Evolutionary conservation across 176 grass and related monocot species (phyloP).

Genomic region (Lolium rigidum): DNA sequence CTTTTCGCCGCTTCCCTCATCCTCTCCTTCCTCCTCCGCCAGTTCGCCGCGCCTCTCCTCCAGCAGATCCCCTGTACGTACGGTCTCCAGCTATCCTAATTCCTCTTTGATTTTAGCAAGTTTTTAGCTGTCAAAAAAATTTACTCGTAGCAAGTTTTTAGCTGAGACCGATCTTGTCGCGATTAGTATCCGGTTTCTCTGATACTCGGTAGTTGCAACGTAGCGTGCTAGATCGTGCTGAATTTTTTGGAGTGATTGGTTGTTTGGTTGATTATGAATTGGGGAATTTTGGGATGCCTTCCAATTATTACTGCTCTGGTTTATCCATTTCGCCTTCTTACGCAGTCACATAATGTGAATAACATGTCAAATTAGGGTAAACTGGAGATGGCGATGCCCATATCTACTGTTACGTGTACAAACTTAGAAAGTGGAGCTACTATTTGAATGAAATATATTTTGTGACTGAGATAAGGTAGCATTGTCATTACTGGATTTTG

Average conservation of each 20-base stretch:
- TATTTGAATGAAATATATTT: no score
- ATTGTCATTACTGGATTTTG: neutral
- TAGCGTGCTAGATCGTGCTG: constrained; percentile 1
- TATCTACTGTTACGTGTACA: neutral
- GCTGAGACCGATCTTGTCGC: neutral
- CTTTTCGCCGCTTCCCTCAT: constrained; percentile 58
- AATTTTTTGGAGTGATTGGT: neutral
- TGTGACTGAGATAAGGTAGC: no score
- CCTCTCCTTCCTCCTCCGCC: constrained; percentile 58
- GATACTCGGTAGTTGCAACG: neutral
- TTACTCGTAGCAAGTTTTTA: neutral
- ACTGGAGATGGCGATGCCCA: neutral
- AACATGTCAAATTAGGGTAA: neutral
- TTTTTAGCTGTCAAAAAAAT: neutral
- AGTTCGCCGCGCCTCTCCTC: constrained; percentile 57
- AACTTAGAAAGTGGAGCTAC: neutral
- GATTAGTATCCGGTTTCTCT: neutral
- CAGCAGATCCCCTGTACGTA: constrained; percentile 55
- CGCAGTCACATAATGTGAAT: neutral
- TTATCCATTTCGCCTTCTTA: constrained; percentile 20
- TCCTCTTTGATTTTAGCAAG: neutral
- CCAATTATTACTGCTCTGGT: neutral
- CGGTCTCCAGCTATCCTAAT: neutral
- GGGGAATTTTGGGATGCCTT: constrained; percentile 6
- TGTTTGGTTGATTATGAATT: neutral